Base-by-base conservation (phyloP, 345 rosid genomes). In the Hypericum perforatum region DNA sequence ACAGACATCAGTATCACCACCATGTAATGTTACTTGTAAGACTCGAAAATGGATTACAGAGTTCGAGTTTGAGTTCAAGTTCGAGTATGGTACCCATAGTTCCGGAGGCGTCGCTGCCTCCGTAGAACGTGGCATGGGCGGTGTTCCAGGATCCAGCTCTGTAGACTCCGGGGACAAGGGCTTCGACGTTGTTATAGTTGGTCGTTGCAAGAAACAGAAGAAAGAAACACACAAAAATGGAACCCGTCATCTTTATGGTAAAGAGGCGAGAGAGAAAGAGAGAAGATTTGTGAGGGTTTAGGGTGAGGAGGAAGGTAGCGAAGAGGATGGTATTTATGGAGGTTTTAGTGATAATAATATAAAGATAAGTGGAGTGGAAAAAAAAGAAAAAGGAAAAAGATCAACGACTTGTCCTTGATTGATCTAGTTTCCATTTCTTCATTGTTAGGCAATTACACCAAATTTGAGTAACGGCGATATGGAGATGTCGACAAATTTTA, bases 51-150 rank as follows among this genome's bases (percentile, higher is more conserved):
- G 13, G 49, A 13, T 16, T 3, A 46, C n/a, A n/a, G n/a, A n/a
- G n/a, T n/a, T n/a, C n/a, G n/a, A n/a, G n/a, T n/a, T n/a, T n/a
- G n/a, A n/a, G n/a, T 16, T 8, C 9, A 6, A 13, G 16, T 22
- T 1, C 4, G 32, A 22, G 32, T 1, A 22, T 22, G 22, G 50
- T 46, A 46, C 50, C 50, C 50, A 46, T 46, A 1, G 50, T 46
- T 8, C 50, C 50, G 32, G 50, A 46, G 32, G 50, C 50, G 50
- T 46, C 50, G 8, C 10, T 13, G 50, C 50, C 50, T 16, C 50
- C 50, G 16, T 46, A 46, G 50, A 46, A 46, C 13, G 50, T 46
- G 16, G 50, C 50, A 32, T 46, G 50, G 50, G 50, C 50, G 50
- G 50, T 13, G 9, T 46, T 9, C 50, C 50, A 46, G 0, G 50